Evolutionary conservation across 805 yeast genomes (phyloP).

Genomic region (Candida michaelii): DNA sequence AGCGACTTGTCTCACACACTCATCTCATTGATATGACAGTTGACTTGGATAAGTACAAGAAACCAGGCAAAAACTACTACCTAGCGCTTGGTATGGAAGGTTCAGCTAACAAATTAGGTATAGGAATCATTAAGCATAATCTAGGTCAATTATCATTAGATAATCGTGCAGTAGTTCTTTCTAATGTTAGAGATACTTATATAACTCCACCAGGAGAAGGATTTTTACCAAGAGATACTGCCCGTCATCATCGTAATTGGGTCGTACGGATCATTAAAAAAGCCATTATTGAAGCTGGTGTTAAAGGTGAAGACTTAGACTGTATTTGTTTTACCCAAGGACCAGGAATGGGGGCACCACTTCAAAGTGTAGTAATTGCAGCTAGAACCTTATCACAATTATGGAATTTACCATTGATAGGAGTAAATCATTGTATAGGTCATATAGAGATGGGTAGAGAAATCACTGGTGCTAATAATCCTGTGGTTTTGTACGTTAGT

Average conservation of each 20-base stretch:
- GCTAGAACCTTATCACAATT: conserved; percentile 82
- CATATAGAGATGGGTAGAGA: conserved; percentile 99
- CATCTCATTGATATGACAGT: conserved; percentile 28
- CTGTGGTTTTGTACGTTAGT: conserved; percentile 94
- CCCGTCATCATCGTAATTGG: conserved; percentile 96
- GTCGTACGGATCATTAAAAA: conserved; percentile 71
- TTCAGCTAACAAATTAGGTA: conserved; percentile 94
- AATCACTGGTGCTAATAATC: conserved; percentile 96
- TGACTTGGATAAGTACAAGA: conserved; percentile 45
- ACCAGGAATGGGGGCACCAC: conserved; percentile 99
- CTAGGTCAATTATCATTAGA: conserved; percentile 53
- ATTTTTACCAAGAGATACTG: conserved; percentile 93
- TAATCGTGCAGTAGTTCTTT: conserved; percentile 71
- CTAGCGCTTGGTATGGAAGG: conserved; percentile 93
- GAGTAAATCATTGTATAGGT: conserved; percentile 97
- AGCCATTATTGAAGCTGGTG: conserved; percentile 62
- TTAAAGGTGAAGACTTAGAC: conserved; percentile 56
- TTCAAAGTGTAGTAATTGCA: conserved; percentile 88
- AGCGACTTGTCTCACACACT: neutral
- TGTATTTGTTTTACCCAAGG: conserved; percentile 95
- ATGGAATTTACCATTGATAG: conserved; percentile 84
- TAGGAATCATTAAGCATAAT: conserved; percentile 82
- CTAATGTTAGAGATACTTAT: conserved; percentile 95
- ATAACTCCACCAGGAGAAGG: conserved; percentile 98
- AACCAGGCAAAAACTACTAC: conserved; percentile 49